Conservation (phyloP, 345 rosid genomes). For the Populus pruinosa region DNA sequence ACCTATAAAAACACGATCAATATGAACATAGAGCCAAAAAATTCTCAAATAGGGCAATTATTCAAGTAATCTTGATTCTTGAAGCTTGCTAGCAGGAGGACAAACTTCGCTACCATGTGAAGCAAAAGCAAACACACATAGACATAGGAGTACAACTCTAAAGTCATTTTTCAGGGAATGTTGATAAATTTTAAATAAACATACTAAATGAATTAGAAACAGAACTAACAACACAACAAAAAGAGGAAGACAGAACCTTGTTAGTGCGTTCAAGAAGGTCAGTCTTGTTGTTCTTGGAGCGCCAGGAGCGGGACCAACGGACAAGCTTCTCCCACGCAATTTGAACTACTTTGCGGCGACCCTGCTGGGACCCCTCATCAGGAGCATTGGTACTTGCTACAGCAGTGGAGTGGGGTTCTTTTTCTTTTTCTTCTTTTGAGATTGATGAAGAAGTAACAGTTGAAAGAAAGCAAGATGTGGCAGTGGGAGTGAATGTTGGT, state of each 20-base stretch:
- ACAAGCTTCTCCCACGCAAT: constrained; percentile 90
- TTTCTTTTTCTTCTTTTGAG: neutral
- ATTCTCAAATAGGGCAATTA: too few species aligned
- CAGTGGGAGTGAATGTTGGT: neutral
- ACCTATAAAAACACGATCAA: constrained; percentile 42
- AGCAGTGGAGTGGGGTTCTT: constrained; percentile 7
- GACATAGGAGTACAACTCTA: too few species aligned
- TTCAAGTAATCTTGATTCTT: too few species aligned
- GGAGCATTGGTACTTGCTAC: constrained; percentile 3
- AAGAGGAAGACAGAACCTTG: constrained; percentile 43
- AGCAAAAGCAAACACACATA: too few species aligned
- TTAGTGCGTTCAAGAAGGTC: constrained; percentile 74
- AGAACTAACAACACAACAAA: neutral
- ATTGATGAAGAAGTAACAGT: constrained; percentile 12
- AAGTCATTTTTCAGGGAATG: too few species aligned
- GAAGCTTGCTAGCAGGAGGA: too few species aligned
- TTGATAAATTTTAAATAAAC: neutral
- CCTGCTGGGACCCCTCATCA: constrained; percentile 29
- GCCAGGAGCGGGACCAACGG: constrained; percentile 88
- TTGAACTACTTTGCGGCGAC: constrained; percentile 64
- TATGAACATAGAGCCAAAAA: neutral
- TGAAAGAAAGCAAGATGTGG: constrained; percentile 25
- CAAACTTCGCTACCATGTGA: too few species aligned
- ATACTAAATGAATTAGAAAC: neutral
- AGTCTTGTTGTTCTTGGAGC: constrained; percentile 59